phyloP scores from a whole-genome alignment of 2,329 filamentous ascomycete genomes.

The Neofusicoccum cordaticola region DNA sequence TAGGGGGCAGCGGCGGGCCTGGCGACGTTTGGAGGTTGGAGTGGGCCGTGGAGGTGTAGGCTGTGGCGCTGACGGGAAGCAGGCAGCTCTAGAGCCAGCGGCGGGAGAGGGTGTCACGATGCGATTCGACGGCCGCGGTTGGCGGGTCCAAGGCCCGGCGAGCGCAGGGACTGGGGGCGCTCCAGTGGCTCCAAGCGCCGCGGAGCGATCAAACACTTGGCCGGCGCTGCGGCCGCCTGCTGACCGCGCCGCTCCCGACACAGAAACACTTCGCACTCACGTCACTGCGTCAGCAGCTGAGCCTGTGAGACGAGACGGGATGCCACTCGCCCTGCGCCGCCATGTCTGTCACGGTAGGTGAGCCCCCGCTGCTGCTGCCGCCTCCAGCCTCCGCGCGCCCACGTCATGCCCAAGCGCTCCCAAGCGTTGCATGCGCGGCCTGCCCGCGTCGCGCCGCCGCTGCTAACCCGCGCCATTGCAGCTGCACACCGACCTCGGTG shows the following conservation, averaged over 20 bases:
- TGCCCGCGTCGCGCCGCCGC: background rate
- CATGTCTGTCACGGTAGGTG: slow-evolving; percentile 50
- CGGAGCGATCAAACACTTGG: slow-evolving; percentile 15
- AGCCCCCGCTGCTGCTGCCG: background rate
- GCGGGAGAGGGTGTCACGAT: slow-evolving; percentile 13
- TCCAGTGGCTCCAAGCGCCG: background rate
- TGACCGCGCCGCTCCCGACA: slow-evolving; percentile 11
- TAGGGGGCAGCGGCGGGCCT: background rate
- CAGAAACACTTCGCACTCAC: slow-evolving; percentile 12
- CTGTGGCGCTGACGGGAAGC: slow-evolving; percentile 16
- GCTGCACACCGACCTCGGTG: slow-evolving; percentile 83
- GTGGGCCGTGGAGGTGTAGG: background rate
- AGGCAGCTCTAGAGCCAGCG: slow-evolving; percentile 10
- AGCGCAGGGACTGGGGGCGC: slow-evolving; percentile 9
- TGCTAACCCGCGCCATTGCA: slow-evolving; percentile 21
- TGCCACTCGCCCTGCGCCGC: slow-evolving; percentile 19
- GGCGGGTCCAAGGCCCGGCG: slow-evolving; percentile 2
- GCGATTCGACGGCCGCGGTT: slow-evolving; percentile 12
- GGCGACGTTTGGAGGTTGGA: background rate
- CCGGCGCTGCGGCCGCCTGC: slow-evolving; percentile 13
- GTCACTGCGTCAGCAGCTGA: slow-evolving; percentile 16
- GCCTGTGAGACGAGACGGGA: slow-evolving; percentile 1
- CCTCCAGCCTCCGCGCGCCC: background rate
- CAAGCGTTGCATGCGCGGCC: background rate
- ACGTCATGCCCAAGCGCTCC: background rate